phyloP scores from a whole-genome alignment of 768 basidiomycete genomes.

The Boletus vermiculosoides region DNA sequence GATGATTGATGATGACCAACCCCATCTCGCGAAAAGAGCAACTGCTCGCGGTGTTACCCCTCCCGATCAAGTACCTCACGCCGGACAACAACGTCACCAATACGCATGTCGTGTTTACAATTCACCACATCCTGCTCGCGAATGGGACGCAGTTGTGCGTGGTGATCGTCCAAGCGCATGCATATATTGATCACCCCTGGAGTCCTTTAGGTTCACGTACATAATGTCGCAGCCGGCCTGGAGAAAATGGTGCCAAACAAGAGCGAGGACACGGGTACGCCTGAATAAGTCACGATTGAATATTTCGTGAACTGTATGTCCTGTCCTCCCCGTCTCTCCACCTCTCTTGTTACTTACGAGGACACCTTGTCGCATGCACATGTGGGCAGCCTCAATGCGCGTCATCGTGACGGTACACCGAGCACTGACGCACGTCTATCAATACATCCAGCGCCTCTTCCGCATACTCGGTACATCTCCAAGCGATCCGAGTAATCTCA shows the following conservation, averaged over 20 bases:
- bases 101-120: slow-evolving; percentile 49
- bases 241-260: slow-evolving; percentile 70
- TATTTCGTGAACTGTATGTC: slow-evolving; percentile 56
- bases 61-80: slow-evolving; percentile 76
- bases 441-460: slow-evolving; percentile 70
- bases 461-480: slow-evolving; percentile 80
- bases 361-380: too few species aligned
- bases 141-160: slow-evolving; percentile 73
- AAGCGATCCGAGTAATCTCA: slow-evolving; percentile 97
- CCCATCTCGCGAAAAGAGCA: slow-evolving; percentile 58
- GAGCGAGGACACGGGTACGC: slow-evolving; percentile 74
- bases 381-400: too few species aligned
- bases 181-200: too few species aligned
- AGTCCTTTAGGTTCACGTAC: slow-evolving; percentile 79
- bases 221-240: slow-evolving; percentile 74
- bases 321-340: neutral
- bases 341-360: slow-evolving; percentile 5
- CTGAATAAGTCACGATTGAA: slow-evolving; percentile 96
- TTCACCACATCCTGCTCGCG: slow-evolving; percentile 87
- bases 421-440: slow-evolving; percentile 65
- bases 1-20: slow-evolving; percentile 45
- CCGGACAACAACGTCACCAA: slow-evolving; percentile 87
- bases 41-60: slow-evolving; percentile 85
- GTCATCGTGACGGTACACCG: slow-evolving; percentile 71
- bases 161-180: too few species aligned